Base-by-base conservation (phyloP, 1,284 basidiomycete genomes). In the Trichosporon sp. region DNA sequence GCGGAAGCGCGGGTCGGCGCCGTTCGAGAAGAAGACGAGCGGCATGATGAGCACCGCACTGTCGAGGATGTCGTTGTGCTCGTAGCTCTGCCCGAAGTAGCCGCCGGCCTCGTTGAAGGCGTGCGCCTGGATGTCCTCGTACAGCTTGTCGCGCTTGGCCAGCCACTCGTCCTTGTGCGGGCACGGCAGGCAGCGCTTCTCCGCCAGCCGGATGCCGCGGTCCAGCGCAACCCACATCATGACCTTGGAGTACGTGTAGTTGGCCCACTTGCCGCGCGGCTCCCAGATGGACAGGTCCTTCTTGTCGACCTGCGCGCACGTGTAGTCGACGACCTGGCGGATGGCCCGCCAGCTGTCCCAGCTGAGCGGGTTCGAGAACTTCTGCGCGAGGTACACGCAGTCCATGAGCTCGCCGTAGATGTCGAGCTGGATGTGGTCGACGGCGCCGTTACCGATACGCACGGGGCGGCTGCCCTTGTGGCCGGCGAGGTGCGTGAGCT, bases 161-260 rank as follows among this genome's bases (percentile, higher is more conserved):
- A 90, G 80, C 94, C 94, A 97, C 70, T 88, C 86, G 64, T 82
- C 63, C 67, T 77, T 80, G 73, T 81, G 83, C 21, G 80, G 85
- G 78, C 84, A 85, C 4, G 84, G 84, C 12, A 85, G 73, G 69
- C 79, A 91, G 25, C 94, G 88, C 82, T 97, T 97, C 38, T 96
- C 93, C 2, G 92, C 92, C 21, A 97, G 86, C 15, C 94, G 91
- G 3, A 97, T 86, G 2, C 93, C 92, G 84, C 93, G 86, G 76
- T 97, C 94, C 69, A 97, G 89, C 0, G 94, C 94, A 62, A 97
- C 93, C 91, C 92, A 94, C 78, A 94, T 87, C 93, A 95, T 94
- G 66, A 94, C 89, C 87, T 95, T 95, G 56, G 91, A 92, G 82
- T 95, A 95, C 87, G 92, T 76, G 47, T 95, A 97, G 80, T 96